A percentile compares a stretch with the other conserved stretches of the same genome.
Evolutionary conservation across 23 red algal genomes (phyloP).

Genomic region (Agarophyton chilense): DNA sequence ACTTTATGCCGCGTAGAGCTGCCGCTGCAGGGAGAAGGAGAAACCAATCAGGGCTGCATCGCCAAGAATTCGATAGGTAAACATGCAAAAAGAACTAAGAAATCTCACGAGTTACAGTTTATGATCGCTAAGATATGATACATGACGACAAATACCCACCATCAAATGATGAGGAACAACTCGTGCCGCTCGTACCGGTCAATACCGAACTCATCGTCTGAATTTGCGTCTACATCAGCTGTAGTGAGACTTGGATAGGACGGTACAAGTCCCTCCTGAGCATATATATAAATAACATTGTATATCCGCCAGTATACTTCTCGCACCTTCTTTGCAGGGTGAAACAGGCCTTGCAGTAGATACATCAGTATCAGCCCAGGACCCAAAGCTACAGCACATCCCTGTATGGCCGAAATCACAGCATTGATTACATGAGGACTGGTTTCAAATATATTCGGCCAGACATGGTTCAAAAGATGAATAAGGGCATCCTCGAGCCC

Average conservation of each 20-base stretch:
- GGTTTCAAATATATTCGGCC: conserved; percentile 93
- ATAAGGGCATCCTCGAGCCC: conserved; percentile 91
- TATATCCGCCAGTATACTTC: conserved; percentile 96
- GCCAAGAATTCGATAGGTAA: no score
- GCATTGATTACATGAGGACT: conserved; percentile 94
- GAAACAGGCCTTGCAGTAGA: conserved; percentile 90
- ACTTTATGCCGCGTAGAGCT: no score
- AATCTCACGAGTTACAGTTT: neutral
- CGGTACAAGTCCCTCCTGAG: conserved; percentile 76
- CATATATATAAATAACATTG: conserved; percentile 80
- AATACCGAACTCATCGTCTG: conserved; percentile 26
- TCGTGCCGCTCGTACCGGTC: conserved; percentile 61
- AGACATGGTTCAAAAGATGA: conserved; percentile 94
- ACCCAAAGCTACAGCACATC: conserved; percentile 75
- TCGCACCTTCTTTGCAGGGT: conserved; percentile 88
- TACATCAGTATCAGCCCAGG: conserved; percentile 81
- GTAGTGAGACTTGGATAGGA: conserved; percentile 61
- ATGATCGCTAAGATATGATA: neutral
- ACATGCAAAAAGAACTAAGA: no score
- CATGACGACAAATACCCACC: neutral
- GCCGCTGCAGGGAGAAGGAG: no score
- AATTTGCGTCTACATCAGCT: conserved; percentile 1
- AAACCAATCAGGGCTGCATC: no score
- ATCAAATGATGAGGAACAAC: conserved; percentile 22
- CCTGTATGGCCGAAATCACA: conserved; percentile 89